Base-by-base conservation (phyloP, 1,284 basidiomycete genomes). In the Moesziomyces aphidis region DNA sequence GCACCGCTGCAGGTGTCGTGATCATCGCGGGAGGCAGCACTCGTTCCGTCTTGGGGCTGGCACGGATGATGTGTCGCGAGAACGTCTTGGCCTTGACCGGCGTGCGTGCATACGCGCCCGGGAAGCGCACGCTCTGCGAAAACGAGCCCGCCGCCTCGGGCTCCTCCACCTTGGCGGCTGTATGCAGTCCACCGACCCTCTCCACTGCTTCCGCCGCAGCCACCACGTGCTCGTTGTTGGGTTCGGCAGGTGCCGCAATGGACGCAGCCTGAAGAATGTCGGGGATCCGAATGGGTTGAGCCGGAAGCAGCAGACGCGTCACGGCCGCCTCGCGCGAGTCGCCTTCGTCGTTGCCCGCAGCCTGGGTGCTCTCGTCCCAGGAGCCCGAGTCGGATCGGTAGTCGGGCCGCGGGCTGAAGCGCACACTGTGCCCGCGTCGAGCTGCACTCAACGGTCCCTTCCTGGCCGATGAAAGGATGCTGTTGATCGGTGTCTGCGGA, bases 371-470 rank as follows among this genome's bases (percentile, higher is more conserved):
- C 31, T 71, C 64, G 23, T 68, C 73, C 68, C 66, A 74, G 24
- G 60, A 63, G 9, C 73, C 73, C 22, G 73, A 75, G 55, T 75
- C 73, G n/a, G 68, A 71, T 3, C 73, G 23, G 28, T 71, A 75
- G 44, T 75, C 73, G 0, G 73, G 73, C 36, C 63, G 49, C 26
- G 73, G 73, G 22, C 73, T 75, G 54, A 75, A 75, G 1, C 73
- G 46, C 1, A 75, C 73, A 46, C 64, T 75, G 22, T 66, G 72
- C 21, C 62, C 55, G 13, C 64, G 34, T 5, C 58, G 24, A 1
- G 54, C 54, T 2, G 57, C 45, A 24, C 60, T 62, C 23, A 61
- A 44, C 45, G 53, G 31, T 0, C 49, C 55, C 36, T 66, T 69
- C 24, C 51, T 68, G 5, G 57, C 48, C 10, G 64, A 63, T 5